A percentile compares a stretch with the other conserved stretches of the same genome.
These are phyloP conservation scores for Tothia fuscella DNA, from an alignment of 2,329 filamentous ascomycete species.

Conservation along the genomic window DNA sequence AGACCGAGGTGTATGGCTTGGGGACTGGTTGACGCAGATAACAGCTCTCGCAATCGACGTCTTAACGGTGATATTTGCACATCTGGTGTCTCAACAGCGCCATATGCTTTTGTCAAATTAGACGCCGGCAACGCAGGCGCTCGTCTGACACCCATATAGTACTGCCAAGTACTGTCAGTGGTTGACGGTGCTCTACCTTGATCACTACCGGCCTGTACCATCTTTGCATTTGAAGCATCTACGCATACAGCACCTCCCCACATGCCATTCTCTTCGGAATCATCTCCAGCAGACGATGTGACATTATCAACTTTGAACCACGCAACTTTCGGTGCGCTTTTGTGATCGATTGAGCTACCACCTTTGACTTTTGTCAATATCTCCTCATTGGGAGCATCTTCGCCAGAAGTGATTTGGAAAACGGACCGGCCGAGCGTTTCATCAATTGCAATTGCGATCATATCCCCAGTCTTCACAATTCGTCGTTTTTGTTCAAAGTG, in stretches of 20 bases:
- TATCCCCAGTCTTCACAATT: conserved; percentile 73
- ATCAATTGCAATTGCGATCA: conserved; percentile 82
- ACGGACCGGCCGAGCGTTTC: conserved; percentile 71
- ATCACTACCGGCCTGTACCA: conserved; percentile 83
- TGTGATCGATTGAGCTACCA: conserved; percentile 23
- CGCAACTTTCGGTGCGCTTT: conserved; percentile 43
- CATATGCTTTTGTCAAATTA: background rate
- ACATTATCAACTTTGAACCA: conserved; percentile 90
- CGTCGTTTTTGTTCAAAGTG: conserved; percentile 77
- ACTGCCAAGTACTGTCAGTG: conserved; percentile 70
- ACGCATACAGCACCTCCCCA: conserved; percentile 85
- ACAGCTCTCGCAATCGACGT: conserved; percentile 65
- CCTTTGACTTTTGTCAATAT: conserved; percentile 33
- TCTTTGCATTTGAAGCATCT: conserved; percentile 74
- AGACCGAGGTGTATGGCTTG: conserved; percentile 77
- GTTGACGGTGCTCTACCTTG: conserved; percentile 68
- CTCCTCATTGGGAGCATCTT: conserved; percentile 59
- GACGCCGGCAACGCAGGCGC: conserved; percentile 19
- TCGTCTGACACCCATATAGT: conserved; percentile 70
- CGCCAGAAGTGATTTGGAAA: conserved; percentile 57
- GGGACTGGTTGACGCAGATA: conserved; percentile 78
- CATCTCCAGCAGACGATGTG: conserved; percentile 43
- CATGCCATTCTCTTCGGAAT: conserved; percentile 51
- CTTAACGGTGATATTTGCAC: conserved; percentile 34
- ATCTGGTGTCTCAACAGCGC: conserved; percentile 26